A percentile compares a stretch with the other conserved stretches of the same genome.
phyloP scores from a whole-genome alignment of 1,139 yeast genomes.

The Suhomyces atakaporum region DNA sequence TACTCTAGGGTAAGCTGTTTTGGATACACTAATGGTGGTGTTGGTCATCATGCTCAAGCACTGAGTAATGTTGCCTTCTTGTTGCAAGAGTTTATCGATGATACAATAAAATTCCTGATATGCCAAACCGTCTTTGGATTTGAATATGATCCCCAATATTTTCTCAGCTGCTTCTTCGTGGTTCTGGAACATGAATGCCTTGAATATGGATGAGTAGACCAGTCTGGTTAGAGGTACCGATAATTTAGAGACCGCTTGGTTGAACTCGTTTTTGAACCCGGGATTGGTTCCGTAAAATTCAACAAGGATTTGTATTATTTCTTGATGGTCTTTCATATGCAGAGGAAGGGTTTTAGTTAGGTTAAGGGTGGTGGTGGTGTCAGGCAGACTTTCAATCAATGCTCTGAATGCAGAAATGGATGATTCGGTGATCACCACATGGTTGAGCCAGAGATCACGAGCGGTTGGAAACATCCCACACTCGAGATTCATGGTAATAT shows the following conservation, averaged over 20 bases:
- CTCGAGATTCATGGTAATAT: constrained; percentile 9
- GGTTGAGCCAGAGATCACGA: constrained; percentile 8
- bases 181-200: constrained; percentile 29
- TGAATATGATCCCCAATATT: constrained; percentile 32
- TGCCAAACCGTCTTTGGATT: constrained; percentile 29
- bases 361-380: neutral
- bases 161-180: constrained; percentile 33
- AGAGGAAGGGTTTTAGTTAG: constrained; percentile 2
- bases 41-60: constrained; percentile 25
- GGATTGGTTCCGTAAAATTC: constrained; percentile 10
- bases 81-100: constrained; percentile 28
- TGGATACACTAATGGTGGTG: constrained; percentile 26
- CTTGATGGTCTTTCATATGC: constrained; percentile 4
- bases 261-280: constrained; percentile 17
- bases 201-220: constrained; percentile 37
- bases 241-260: constrained; percentile 23
- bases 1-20: constrained; percentile 28
- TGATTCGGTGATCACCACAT: constrained; percentile 2
- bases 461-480: constrained; percentile 13
- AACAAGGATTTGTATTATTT: constrained; percentile 2
- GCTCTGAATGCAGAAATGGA: constrained; percentile 1
- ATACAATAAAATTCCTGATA: constrained; percentile 31
- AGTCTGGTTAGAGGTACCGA: constrained; percentile 33
- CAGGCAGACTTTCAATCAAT: constrained; percentile 2
- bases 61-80: constrained; percentile 24